These are phyloP conservation scores for Phytophthora pistaciae DNA, from an alignment of 352 stramenopile genomes.

Conservation along the genomic window DNA sequence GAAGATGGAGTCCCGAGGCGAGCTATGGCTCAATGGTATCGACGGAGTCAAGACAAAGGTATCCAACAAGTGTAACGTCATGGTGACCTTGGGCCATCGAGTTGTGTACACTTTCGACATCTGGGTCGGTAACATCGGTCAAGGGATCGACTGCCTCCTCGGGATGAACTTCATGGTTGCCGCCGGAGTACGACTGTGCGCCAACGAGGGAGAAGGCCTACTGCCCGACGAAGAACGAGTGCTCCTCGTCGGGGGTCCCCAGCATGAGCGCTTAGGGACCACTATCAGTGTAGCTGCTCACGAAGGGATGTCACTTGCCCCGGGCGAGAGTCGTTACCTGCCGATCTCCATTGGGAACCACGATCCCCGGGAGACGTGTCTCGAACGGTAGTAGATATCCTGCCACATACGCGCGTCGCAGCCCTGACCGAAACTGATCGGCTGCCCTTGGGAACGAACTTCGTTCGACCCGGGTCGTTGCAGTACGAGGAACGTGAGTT, in stretches of 20 bases:
- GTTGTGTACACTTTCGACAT: conserved; percentile 5
- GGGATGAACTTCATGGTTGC: background rate
- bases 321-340: background rate
- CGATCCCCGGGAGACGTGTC: conserved; percentile 3
- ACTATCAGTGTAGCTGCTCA: background rate
- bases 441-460: conserved; percentile 6
- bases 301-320: background rate
- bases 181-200: background rate
- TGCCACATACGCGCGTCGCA: background rate
- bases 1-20: conserved; percentile 7
- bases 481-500: conserved; percentile 3
- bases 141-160: background rate
- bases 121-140: conserved; percentile 34
- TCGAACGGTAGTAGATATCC: background rate
- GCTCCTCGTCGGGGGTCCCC: background rate
- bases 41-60: conserved; percentile 9
- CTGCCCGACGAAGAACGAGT: background rate
- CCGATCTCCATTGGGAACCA: background rate
- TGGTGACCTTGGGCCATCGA: conserved; percentile 33
- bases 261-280: background rate
- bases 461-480: background rate
- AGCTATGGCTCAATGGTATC: conserved; percentile 8
- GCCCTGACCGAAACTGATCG: background rate
- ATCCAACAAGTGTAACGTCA: conserved; percentile 22
- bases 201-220: background rate